phyloP scores from a whole-genome alignment of 208 protist species.

The Borovskyia barvae region DNA sequence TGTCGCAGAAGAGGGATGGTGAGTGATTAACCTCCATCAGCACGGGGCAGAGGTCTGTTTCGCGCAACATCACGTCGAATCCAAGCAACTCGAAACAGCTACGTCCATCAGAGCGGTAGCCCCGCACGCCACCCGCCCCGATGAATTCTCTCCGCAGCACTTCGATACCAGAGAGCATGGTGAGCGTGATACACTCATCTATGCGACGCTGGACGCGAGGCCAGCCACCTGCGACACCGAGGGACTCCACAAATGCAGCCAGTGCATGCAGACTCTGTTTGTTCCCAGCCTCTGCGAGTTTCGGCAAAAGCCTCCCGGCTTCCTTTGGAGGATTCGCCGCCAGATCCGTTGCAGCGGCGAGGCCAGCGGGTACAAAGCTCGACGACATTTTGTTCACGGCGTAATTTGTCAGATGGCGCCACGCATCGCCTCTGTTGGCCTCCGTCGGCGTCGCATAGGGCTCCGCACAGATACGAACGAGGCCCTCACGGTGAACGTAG shows the following conservation, averaged over 20 bases:
- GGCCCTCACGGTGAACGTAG: conserved; percentile 83
- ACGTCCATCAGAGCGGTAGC: conserved; percentile 41
- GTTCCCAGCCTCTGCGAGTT: conserved; percentile 3
- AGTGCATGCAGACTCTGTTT: conserved; percentile 17
- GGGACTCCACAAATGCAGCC: conserved; percentile 24
- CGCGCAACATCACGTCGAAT: conserved; percentile 83
- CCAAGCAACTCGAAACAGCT: conserved; percentile 91
- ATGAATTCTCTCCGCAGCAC: conserved; percentile 73
- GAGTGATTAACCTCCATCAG: conserved; percentile 93
- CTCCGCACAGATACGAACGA: conserved; percentile 92
- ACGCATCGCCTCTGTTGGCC: conserved; percentile 42
- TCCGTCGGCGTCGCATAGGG: conserved; percentile 60
- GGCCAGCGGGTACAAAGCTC: conserved; percentile 17
- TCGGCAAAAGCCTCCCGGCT: neutral
- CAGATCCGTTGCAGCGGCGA: neutral
- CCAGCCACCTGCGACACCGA: conserved; percentile 31
- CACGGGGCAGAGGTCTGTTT: conserved; percentile 42
- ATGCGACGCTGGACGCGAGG: conserved; percentile 51
- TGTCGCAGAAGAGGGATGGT: conserved; percentile 85
- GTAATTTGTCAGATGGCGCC: conserved; percentile 89
- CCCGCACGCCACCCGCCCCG: conserved; percentile 44
- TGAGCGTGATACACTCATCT: conserved; percentile 72
- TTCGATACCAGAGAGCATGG: conserved; percentile 80
- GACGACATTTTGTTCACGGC: conserved; percentile 70
- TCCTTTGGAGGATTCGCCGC: neutral